Percentiles rank a stretch among this genome's conserved stretches.
These are phyloP conservation scores for Suhomyces faveliae DNA, from an alignment of 805 yeast genomes.

Conservation along the genomic window DNA sequence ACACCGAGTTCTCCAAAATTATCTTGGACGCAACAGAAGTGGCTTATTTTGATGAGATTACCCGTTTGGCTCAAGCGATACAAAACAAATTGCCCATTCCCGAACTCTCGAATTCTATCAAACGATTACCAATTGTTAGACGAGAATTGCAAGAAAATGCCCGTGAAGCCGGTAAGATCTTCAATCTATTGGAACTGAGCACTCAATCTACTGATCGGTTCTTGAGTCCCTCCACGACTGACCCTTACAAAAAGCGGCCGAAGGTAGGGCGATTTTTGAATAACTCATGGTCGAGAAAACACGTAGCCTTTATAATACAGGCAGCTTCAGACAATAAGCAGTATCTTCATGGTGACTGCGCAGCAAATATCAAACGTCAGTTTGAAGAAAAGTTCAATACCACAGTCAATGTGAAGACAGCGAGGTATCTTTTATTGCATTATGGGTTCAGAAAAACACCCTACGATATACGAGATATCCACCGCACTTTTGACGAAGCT, in stretches of 20 bases:
- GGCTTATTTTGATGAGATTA: constrained; percentile 15
- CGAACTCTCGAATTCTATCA: constrained; percentile 19
- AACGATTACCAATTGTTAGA: constrained; percentile 26
- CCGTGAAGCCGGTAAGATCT: constrained; percentile 29
- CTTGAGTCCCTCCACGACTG: background rate
- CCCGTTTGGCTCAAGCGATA: constrained; percentile 13
- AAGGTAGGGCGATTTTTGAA: constrained; percentile 10
- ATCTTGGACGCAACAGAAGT: constrained; percentile 8
- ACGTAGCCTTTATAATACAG: constrained; percentile 13
- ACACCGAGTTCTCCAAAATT: constrained; percentile 20
- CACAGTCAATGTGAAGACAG: constrained; percentile 10
- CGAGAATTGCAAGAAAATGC: constrained; percentile 31
- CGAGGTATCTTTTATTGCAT: constrained; percentile 17
- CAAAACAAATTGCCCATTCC: constrained; percentile 25
- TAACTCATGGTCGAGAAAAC: constrained; percentile 18
- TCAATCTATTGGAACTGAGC: constrained; percentile 4
- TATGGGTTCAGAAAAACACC: constrained; percentile 16
- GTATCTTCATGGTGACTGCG: constrained; percentile 6
- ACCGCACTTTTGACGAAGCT: constrained; percentile 16
- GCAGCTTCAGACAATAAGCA: constrained; percentile 1
- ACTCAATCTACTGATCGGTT: background rate
- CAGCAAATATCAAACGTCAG: constrained; percentile 11
- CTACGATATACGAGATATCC: constrained; percentile 6
- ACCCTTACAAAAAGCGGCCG: background rate
- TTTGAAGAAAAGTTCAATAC: constrained; percentile 12